phyloP scores from a whole-genome alignment of 2,329 filamentous ascomycete genomes.

The Teratosphaeria zuluensis region DNA sequence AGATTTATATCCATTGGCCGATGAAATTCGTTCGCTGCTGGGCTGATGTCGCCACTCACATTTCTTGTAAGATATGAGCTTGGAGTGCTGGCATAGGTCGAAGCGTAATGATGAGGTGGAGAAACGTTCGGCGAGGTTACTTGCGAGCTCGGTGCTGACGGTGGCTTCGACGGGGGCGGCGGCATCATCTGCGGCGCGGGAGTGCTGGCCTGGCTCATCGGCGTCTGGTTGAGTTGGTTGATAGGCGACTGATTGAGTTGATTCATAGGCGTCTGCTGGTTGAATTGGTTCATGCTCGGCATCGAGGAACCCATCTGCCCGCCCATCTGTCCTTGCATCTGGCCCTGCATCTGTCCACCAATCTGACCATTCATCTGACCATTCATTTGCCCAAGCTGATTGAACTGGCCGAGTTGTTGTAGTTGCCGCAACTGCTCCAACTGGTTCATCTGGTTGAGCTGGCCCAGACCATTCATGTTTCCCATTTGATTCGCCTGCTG shows the following conservation, averaged over 20 bases:
- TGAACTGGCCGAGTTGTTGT: slow-evolving; percentile 1
- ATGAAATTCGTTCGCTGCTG: slow-evolving; percentile 33
- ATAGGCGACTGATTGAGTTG: not conserved
- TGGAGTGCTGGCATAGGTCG: slow-evolving; percentile 49
- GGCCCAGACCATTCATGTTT: slow-evolving; percentile 6
- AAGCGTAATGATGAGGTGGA: slow-evolving; percentile 72
- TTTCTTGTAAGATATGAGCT: slow-evolving; percentile 51
- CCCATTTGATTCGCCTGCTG: slow-evolving; percentile 18
- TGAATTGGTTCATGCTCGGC: not conserved
- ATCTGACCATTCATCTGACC: not conserved
- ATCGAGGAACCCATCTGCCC: not conserved
- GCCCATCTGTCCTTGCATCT: not conserved
- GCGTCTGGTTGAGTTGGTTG: not conserved
- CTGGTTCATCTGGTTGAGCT: slow-evolving; percentile 10
- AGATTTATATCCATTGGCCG: slow-evolving; percentile 55
- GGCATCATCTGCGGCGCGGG: slow-evolving; percentile 39
- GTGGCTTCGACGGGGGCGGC: slow-evolving; percentile 65
- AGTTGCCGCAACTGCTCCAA: slow-evolving; percentile 6
- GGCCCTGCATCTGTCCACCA: not conserved
- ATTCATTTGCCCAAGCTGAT: slow-evolving; percentile 1
- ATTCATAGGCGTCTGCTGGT: not conserved
- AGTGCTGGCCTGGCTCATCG: not conserved
- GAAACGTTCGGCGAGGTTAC: slow-evolving; percentile 92
- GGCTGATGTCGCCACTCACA: slow-evolving; percentile 36
- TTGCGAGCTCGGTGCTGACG: slow-evolving; percentile 79